Conservation (phyloP, 805 yeast genomes). For the Priceomyces fermenticarens region DNA sequence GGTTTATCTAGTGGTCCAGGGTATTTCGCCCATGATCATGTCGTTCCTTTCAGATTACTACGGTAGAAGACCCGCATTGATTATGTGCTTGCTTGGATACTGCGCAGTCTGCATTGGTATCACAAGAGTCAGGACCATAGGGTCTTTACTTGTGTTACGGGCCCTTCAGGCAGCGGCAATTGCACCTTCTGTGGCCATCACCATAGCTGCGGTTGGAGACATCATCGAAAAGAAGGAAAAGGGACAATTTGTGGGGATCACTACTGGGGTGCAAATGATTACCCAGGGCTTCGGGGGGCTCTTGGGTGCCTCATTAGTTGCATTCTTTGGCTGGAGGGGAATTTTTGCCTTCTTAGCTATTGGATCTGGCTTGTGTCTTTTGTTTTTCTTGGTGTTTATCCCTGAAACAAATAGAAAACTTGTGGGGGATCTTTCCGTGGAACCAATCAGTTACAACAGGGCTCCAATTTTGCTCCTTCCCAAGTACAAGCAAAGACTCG, state of each 20-base stretch:
- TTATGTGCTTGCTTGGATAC: conserved; percentile 52
- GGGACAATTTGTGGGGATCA: conserved; percentile 63
- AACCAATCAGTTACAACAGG: conserved; percentile 41
- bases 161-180: conserved; percentile 70
- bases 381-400: conserved; percentile 28
- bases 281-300: conserved; percentile 80
- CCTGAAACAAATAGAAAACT: conserved; percentile 74
- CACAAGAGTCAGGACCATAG: conserved; percentile 52
- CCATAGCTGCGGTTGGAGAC: conserved; percentile 69
- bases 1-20: conserved; percentile 70
- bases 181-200: conserved; percentile 67
- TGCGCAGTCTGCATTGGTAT: conserved; percentile 60
- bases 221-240: conserved; percentile 57
- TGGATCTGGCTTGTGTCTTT: conserved; percentile 46
- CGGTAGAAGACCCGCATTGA: conserved; percentile 67
- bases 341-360: conserved; percentile 70
- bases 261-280: conserved; percentile 56
- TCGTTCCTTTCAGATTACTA: conserved; percentile 62
- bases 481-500: neutral
- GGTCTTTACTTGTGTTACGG: conserved; percentile 58
- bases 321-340: conserved; percentile 57
- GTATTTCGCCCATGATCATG: conserved; percentile 64
- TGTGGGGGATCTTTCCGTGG: conserved; percentile 68
- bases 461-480: conserved; percentile 32
- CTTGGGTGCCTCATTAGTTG: conserved; percentile 44